These are phyloP conservation scores for Megacollybia marginata DNA, from an alignment of 768 basidiomycete species.

Conservation along the genomic window DNA sequence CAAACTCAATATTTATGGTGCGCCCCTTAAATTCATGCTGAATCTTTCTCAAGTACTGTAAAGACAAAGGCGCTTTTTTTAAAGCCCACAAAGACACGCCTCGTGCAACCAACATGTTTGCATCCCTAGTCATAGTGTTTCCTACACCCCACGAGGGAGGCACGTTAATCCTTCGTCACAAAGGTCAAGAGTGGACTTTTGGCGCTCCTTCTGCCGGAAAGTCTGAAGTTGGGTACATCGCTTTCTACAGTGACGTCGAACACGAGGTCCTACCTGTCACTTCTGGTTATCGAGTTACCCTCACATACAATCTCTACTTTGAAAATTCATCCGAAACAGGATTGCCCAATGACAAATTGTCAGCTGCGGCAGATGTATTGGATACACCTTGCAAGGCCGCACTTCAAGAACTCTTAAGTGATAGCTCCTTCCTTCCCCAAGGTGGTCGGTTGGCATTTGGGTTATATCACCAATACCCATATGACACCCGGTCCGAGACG, in stretches of 20 bases:
- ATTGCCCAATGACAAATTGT: background rate
- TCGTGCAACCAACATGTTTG: slow-evolving; percentile 26
- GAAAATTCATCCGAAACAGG: background rate
- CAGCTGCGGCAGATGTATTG: background rate
- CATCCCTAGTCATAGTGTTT: slow-evolving; percentile 31
- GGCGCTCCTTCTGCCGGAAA: slow-evolving; percentile 16
- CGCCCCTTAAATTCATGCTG: background rate
- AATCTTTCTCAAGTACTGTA: background rate
- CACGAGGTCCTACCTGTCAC: slow-evolving; percentile 33
- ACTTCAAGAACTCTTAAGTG: slow-evolving; percentile 14
- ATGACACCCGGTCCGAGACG: background rate
- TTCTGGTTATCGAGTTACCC: slow-evolving; percentile 31
- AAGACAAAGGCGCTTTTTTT: slow-evolving; percentile 27
- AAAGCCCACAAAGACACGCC: slow-evolving; percentile 33
- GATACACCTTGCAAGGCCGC: slow-evolving; percentile 1
- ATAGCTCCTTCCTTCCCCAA: slow-evolving; percentile 9
- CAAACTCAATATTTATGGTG: slow-evolving; percentile 32
- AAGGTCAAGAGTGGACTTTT: slow-evolving; percentile 18
- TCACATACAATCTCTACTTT: slow-evolving; percentile 32
- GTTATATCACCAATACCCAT: background rate
- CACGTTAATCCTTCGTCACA: slow-evolving; percentile 16
- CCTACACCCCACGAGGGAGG: slow-evolving; percentile 30
- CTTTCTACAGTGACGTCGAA: slow-evolving; percentile 35
- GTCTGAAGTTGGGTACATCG: slow-evolving; percentile 21
- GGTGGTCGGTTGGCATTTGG: slow-evolving; percentile 13